These are phyloP conservation scores for Chaetomium cochliodes DNA, from an alignment of 495 filamentous ascomycete species.

Conservation along the genomic window DNA sequence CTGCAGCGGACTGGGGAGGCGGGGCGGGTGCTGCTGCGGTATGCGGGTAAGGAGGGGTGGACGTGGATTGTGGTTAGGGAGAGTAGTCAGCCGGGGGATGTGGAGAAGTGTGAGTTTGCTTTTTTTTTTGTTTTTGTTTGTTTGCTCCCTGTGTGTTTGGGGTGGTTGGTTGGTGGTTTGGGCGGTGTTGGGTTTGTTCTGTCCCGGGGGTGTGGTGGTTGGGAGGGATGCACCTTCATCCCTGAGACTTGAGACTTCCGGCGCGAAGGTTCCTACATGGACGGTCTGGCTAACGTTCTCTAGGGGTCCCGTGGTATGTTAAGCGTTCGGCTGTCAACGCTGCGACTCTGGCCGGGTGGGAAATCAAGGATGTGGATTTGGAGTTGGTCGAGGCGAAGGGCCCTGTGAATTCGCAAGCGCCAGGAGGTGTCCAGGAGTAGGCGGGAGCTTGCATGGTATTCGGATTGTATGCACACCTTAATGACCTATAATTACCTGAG, in stretches of 20 bases:
- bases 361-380: conserved; percentile 21
- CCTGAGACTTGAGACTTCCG: neutral
- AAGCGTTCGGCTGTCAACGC: conserved; percentile 18
- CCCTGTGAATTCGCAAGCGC: conserved; percentile 25
- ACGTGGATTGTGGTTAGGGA: conserved; percentile 29
- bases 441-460: neutral
- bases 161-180: neutral
- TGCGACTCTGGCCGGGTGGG: conserved; percentile 18
- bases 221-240: too few relatives aligned
- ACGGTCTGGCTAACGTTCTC: neutral
- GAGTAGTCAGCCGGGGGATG: conserved; percentile 6
- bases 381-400: conserved; percentile 26
- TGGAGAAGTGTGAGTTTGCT: conserved; percentile 19
- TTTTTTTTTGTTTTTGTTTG: neutral
- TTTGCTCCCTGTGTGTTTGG: too few relatives aligned
- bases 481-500: neutral
- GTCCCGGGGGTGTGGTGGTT: neutral
- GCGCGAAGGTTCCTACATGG: neutral
- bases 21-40: conserved; percentile 16
- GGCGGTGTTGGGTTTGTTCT: neutral
- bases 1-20: neutral
- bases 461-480: neutral
- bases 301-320: conserved; percentile 14
- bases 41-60: conserved; percentile 4
- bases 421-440: conserved; percentile 28